A percentile compares a stretch with the other conserved stretches of the same genome.
phyloP scores from a whole-genome alignment of 257 asterid genomes.

The Leonotis leonurus region DNA sequence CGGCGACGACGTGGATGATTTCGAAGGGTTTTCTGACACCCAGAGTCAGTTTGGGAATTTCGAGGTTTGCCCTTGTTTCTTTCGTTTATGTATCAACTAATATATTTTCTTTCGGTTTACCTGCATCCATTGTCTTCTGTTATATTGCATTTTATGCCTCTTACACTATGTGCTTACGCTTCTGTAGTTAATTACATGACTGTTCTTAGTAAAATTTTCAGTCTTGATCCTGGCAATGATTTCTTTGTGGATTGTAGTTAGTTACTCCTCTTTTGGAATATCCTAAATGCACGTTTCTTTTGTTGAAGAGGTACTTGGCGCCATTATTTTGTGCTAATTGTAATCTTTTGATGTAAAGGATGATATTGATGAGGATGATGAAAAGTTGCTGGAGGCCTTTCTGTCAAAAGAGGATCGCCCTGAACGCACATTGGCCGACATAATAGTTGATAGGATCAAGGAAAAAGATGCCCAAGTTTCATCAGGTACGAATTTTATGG shows the following conservation, averaged over 20 bases:
- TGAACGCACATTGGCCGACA: slow-evolving; percentile 80
- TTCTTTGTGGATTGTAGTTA: not conserved
- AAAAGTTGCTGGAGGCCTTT: slow-evolving; percentile 63
- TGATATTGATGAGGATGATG: slow-evolving; percentile 63
- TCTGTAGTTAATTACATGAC: not conserved
- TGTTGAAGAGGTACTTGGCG: not conserved
- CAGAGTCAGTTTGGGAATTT: slow-evolving; percentile 57
- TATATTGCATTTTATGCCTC: too few species aligned
- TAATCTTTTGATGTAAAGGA: slow-evolving; percentile 32
- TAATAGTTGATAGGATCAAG: slow-evolving; percentile 60
- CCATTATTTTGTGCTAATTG: not conserved
- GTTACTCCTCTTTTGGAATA: too few species aligned
- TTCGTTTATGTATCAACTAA: not conserved
- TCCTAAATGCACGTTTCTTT: too few species aligned
- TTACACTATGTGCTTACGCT: too few species aligned
- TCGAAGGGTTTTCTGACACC: slow-evolving; percentile 61
- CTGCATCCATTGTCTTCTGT: too few species aligned
- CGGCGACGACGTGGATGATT: slow-evolving; percentile 64
- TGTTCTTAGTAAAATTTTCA: too few species aligned
- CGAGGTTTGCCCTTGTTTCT: slow-evolving; percentile 39
- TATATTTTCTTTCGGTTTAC: too few species aligned
- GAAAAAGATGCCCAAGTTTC: slow-evolving; percentile 74
- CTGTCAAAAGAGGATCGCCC: slow-evolving; percentile 52
- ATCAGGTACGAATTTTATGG: slow-evolving; percentile 40
- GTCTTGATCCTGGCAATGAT: not conserved